Percentiles rank a stretch among this genome's conserved stretches.
Conservation (phyloP, 495 filamentous ascomycete genomes). For the Bryoglossum gracile region DNA sequence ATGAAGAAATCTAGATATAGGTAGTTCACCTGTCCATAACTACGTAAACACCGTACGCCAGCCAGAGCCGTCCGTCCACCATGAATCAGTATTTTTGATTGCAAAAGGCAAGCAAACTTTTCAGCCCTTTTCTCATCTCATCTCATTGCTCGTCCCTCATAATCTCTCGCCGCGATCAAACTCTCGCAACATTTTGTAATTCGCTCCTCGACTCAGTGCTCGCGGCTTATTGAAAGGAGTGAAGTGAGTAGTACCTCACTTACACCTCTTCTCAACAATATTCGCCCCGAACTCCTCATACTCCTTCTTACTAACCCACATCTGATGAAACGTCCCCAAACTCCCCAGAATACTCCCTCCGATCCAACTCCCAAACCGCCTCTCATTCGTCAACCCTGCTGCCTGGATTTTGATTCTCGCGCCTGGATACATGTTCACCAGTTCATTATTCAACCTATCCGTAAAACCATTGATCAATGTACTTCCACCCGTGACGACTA, state of each 20-base stretch:
- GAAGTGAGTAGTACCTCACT: conserved; percentile 44
- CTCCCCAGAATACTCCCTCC: conserved; percentile 94
- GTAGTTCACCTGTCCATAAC: too few species aligned
- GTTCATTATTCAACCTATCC: conserved; percentile 77
- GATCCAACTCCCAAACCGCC: conserved; percentile 89
- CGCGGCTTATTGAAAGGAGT: too few species aligned
- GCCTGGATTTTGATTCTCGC: conserved; percentile 78
- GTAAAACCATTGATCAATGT: conserved; percentile 83
- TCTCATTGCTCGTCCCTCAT: too few species aligned
- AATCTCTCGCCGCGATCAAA: not conserved
- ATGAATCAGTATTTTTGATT: too few species aligned
- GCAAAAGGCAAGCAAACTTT: too few species aligned
- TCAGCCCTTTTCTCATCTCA: too few species aligned
- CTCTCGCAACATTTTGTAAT: too few species aligned
- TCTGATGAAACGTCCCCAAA: conserved; percentile 97
- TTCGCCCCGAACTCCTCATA: conserved; percentile 68
- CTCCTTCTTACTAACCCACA: conserved; percentile 91
- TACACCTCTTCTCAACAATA: conserved; percentile 74
- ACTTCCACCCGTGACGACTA: conserved; percentile 87
- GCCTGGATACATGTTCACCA: conserved; percentile 69
- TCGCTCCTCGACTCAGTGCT: too few species aligned
- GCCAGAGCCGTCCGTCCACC: too few species aligned
- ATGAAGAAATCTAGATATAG: too few species aligned
- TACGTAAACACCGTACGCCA: too few species aligned
- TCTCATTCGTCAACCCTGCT: conserved; percentile 75